phyloP scores from a whole-genome alignment of 1,139 yeast genomes.

The Debaryomyces udenii region DNA sequence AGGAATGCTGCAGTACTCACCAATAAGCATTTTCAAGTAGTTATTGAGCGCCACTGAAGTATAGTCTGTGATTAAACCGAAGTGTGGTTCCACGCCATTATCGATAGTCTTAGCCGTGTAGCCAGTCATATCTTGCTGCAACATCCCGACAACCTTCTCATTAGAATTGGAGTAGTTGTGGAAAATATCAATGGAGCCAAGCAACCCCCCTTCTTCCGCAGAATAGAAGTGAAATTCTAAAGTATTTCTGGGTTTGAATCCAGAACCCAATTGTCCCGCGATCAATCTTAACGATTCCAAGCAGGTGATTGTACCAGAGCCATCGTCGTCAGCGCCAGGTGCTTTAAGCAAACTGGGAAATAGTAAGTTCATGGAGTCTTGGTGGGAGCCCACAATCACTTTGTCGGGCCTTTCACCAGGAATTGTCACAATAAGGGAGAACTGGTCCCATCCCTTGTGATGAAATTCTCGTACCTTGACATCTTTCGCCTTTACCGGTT shows the following conservation, averaged over 20 bases:
- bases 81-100: constrained; percentile 64
- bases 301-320: constrained; percentile 81
- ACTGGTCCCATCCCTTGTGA: constrained; percentile 50
- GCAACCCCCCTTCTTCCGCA: constrained; percentile 91
- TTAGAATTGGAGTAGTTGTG: constrained; percentile 49
- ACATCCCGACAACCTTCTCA: constrained; percentile 71
- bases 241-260: constrained; percentile 64
- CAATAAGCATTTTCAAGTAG: constrained; percentile 64
- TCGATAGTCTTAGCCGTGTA: constrained; percentile 60
- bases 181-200: constrained; percentile 85
- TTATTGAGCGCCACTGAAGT: constrained; percentile 61
- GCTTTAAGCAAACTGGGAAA: constrained; percentile 73
- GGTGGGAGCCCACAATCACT: constrained; percentile 87
- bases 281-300: constrained; percentile 75
- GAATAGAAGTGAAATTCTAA: constrained; percentile 92
- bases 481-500: constrained; percentile 35
- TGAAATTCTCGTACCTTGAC: constrained; percentile 32
- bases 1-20: constrained; percentile 65
- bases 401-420: constrained; percentile 40
- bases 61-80: constrained; percentile 81
- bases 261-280: constrained; percentile 37
- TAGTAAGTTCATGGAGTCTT: constrained; percentile 78
- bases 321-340: constrained; percentile 97
- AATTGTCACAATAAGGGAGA: constrained; percentile 43
- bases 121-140: constrained; percentile 97